These are phyloP conservation scores for Ganoderma lingzhi DNA, from an alignment of 1,284 basidiomycete genomes.

Conservation along the genomic window DNA sequence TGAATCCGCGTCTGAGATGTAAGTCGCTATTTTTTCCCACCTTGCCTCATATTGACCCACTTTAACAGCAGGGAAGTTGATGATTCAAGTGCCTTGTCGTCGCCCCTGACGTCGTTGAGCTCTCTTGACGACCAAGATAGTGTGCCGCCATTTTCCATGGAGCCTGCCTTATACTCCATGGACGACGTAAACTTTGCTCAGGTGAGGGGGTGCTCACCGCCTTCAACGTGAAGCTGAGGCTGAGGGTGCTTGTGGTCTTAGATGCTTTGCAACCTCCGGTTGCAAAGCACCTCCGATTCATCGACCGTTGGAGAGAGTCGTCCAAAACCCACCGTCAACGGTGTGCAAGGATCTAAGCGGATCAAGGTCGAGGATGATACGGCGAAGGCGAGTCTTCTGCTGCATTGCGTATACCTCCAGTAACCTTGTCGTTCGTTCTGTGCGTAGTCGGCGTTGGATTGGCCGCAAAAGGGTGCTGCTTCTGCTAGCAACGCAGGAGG, in stretches of 20 bases:
- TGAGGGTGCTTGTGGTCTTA: slow-evolving; percentile 6
- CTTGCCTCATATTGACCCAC: not conserved
- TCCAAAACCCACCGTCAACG: not conserved
- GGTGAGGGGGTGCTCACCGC: slow-evolving; percentile 29
- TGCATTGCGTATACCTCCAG: not conserved
- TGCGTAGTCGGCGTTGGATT: not conserved
- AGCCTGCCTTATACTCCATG: slow-evolving; percentile 38
- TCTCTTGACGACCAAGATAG: slow-evolving; percentile 73
- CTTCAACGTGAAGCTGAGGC: not conserved
- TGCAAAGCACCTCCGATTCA: slow-evolving; percentile 19
- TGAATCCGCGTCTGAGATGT: slow-evolving; percentile 51
- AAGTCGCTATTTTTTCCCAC: slow-evolving; percentile 31
- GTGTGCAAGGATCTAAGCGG: slow-evolving; percentile 2
- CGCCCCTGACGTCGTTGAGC: slow-evolving; percentile 78
- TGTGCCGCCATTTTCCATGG: slow-evolving; percentile 30
- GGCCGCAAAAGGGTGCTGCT: not conserved
- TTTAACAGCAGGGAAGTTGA: slow-evolving; percentile 25
- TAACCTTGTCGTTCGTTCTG: not conserved
- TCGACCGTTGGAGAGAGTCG: not conserved
- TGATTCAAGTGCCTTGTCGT: slow-evolving; percentile 63
- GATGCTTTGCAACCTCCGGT: slow-evolving; percentile 32
- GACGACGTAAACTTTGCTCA: slow-evolving; percentile 53
- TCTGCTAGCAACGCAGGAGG: slow-evolving; percentile 15
- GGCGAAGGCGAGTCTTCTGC: slow-evolving; percentile 8
- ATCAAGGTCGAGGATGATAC: slow-evolving; percentile 17